phyloP scores from a whole-genome alignment of 306 rosid species.

The Myrica gale region DNA sequence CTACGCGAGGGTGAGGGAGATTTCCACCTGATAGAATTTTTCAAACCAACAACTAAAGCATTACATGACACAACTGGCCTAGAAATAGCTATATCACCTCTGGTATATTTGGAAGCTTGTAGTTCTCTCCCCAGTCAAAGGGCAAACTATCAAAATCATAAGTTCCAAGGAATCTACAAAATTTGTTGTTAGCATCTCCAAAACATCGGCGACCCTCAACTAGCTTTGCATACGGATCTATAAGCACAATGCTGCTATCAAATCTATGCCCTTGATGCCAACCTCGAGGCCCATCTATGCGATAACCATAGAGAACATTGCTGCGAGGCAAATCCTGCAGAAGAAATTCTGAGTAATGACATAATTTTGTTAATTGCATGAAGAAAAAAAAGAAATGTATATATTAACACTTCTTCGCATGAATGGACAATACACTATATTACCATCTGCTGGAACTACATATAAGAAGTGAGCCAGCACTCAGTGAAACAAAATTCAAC shows the following conservation, averaged over 20 bases:
- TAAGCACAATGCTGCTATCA: constrained; percentile 68
- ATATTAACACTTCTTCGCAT: not conserved
- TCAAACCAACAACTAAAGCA: constrained; percentile 22
- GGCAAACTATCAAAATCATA: constrained; percentile 77
- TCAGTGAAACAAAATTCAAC: not conserved
- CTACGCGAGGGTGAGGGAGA: not conserved
- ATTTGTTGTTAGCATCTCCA: constrained; percentile 62
- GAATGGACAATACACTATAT: not conserved
- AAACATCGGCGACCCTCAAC: constrained; percentile 82
- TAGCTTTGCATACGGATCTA: constrained; percentile 93
- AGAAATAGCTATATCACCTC: constrained; percentile 56
- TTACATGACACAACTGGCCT: constrained; percentile 9
- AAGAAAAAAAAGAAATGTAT: not conserved
- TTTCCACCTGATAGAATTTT: not conserved
- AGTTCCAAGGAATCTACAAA: constrained; percentile 72
- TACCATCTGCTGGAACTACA: not conserved
- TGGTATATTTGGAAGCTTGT: constrained; percentile 79
- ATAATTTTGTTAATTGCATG: not conserved
- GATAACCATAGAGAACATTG: constrained; percentile 76
- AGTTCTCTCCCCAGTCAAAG: constrained; percentile 90
- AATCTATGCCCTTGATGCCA: constrained; percentile 87
- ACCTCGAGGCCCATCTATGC: constrained; percentile 77
- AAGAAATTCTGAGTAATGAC: not conserved
- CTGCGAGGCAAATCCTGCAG: constrained; percentile 74
- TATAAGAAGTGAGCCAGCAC: not conserved